A percentile compares a stretch with the other conserved stretches of the same genome.
phyloP scores from a whole-genome alignment of 257 asterid species.

The Primulina huaijiensis region DNA sequence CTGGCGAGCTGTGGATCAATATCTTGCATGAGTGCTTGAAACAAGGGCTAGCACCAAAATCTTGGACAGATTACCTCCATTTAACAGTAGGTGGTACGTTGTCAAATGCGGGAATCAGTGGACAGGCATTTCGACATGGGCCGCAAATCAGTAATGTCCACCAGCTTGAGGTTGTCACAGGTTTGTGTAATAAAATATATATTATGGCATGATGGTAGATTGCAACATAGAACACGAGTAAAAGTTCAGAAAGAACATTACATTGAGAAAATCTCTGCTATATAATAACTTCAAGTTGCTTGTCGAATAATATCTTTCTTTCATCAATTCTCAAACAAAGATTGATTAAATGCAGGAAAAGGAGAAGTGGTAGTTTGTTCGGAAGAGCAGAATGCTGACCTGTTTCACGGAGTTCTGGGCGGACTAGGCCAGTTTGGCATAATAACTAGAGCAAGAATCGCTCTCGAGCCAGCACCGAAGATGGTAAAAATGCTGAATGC shows the following conservation, averaged over 20 bases:
- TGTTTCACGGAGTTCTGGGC: conserved; percentile 79
- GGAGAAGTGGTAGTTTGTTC: conserved; percentile 79
- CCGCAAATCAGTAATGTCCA: conserved; percentile 89
- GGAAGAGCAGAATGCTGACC: conserved; percentile 74
- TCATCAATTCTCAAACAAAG: conserved; percentile 1
- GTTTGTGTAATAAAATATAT: conserved; percentile 35
- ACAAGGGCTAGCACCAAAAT: conserved; percentile 71
- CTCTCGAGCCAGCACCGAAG: conserved; percentile 82
- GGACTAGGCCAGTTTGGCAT: conserved; percentile 96
- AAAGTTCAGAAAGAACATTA: conserved; percentile 13
- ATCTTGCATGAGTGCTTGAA: conserved; percentile 64
- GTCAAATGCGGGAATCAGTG: conserved; percentile 91
- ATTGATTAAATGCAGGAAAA: conserved; percentile 53
- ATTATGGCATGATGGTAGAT: background rate
- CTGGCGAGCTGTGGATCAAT: conserved; percentile 88
- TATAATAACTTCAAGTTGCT: background rate
- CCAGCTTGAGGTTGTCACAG: conserved; percentile 93
- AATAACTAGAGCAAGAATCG: conserved; percentile 78
- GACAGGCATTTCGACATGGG: conserved; percentile 91
- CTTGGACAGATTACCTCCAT: conserved; percentile 94
- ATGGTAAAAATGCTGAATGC: conserved; percentile 41
- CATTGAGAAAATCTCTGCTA: background rate
- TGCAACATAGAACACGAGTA: background rate
- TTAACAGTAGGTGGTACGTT: conserved; percentile 88
- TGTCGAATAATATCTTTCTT: background rate